These are phyloP conservation scores for Mycena indigotica DNA, from an alignment of 768 basidiomycete species.

Conservation along the genomic window DNA sequence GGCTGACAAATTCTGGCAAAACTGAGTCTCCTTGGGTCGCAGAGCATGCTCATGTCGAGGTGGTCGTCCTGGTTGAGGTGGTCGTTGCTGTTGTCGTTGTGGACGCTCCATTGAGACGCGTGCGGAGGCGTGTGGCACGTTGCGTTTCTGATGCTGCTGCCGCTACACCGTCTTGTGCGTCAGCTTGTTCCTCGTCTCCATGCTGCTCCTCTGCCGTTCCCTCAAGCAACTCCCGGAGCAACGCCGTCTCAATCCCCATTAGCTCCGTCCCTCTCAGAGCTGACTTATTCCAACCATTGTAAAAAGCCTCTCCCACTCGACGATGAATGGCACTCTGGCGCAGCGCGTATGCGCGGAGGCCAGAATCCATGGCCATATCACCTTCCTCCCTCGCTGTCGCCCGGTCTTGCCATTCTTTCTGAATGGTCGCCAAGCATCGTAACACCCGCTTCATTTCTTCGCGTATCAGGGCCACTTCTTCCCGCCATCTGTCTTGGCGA, in stretches of 20 bases:
- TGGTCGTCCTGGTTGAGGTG: too few relatives aligned
- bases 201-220: neutral
- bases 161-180: too few relatives aligned
- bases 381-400: neutral
- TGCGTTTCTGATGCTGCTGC: too few relatives aligned
- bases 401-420: neutral
- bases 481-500: slow-evolving; percentile 6
- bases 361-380: neutral
- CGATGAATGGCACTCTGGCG: neutral
- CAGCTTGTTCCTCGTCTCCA: neutral
- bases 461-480: slow-evolving; percentile 13
- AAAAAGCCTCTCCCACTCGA: neutral
- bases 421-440: neutral
- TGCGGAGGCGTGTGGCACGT: too few relatives aligned
- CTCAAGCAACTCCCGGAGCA: neutral
- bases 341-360: neutral
- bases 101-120: too few relatives aligned
- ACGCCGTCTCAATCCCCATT: neutral
- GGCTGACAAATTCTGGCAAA: too few relatives aligned
- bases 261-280: neutral
- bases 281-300: neutral
- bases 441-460: slow-evolving; percentile 21
- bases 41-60: too few relatives aligned
- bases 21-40: too few relatives aligned
- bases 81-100: too few relatives aligned